phyloP scores from a whole-genome alignment of 352 stramenopile genomes.

The Poterioochromonas sp. region DNA sequence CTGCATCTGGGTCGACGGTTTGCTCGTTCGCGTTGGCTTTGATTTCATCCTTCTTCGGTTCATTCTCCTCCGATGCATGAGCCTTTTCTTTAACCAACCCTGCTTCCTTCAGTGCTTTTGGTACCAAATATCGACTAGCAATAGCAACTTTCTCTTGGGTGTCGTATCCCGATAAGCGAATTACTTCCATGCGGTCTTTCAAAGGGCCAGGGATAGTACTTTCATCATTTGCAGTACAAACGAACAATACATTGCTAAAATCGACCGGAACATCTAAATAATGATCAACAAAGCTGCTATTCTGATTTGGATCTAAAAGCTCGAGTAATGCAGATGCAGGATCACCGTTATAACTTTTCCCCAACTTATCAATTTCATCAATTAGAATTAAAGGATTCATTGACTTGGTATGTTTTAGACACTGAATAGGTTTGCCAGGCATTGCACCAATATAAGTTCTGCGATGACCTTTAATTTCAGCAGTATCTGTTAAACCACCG shows the following conservation, averaged over 20 bases:
- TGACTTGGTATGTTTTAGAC: constrained; percentile 89
- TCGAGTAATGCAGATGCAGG: constrained; percentile 89
- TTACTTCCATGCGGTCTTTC: constrained; percentile 98
- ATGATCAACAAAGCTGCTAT: constrained; percentile 91
- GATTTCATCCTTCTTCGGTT: background rate
- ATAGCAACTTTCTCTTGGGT: constrained; percentile 94
- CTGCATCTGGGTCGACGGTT: background rate
- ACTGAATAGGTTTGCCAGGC: constrained; percentile 86
- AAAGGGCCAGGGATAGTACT: constrained; percentile 86
- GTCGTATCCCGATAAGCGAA: constrained; percentile 89
- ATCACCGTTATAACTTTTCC: constrained; percentile 60
- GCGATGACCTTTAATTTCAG: constrained; percentile 96
- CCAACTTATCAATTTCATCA: constrained; percentile 83
- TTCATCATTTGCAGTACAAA: constrained; percentile 42
- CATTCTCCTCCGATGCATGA: background rate
- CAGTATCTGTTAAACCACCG: constrained; percentile 88
- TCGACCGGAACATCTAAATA: constrained; percentile 97
- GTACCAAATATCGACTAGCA: constrained; percentile 91
- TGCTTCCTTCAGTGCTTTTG: constrained; percentile 84
- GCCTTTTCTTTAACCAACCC: constrained; percentile 50
- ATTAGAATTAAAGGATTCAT: constrained; percentile 97
- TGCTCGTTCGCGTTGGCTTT: background rate
- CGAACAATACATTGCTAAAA: constrained; percentile 57
- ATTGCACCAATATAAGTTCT: constrained; percentile 97
- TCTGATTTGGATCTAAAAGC: constrained; percentile 91